A percentile compares a stretch with the other conserved stretches of the same genome.
Conservation (phyloP, 352 stramenopile genomes). For the Phytophthora foliorum region DNA sequence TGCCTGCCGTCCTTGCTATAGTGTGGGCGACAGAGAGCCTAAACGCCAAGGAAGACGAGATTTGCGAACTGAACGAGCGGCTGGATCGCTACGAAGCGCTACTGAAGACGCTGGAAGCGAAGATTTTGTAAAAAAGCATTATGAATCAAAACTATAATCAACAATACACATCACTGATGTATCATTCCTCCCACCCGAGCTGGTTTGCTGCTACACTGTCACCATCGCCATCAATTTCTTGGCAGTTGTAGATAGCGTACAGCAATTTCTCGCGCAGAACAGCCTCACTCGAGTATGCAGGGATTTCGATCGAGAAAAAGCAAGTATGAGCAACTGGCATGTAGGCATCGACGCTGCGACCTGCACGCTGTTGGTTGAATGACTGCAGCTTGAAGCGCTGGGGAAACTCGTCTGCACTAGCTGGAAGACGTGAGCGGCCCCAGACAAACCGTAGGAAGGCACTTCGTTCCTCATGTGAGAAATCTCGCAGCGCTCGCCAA, state of each 20-base stretch:
- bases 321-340: constrained; percentile 98
- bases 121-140: constrained; percentile 30
- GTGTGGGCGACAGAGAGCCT: constrained; percentile 39
- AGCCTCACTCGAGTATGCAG: constrained; percentile 91
- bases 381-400: constrained; percentile 94
- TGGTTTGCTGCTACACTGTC: constrained; percentile 86
- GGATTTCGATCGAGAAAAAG: constrained; percentile 98
- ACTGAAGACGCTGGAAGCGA: constrained; percentile 19
- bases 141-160: constrained; percentile 19
- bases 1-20: constrained; percentile 27
- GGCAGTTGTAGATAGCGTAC: constrained; percentile 95
- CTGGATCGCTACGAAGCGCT: constrained; percentile 31
- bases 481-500: constrained; percentile 81
- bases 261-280: constrained; percentile 83
- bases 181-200: constrained; percentile 82
- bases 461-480: constrained; percentile 87
- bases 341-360: constrained; percentile 77
- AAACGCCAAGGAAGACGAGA: constrained; percentile 40
- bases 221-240: constrained; percentile 93
- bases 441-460: constrained; percentile 94
- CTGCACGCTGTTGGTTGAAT: constrained; percentile 71
- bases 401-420: constrained; percentile 84
- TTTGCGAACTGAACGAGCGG: constrained; percentile 36
- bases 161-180: not conserved
- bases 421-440: constrained; percentile 90